These are phyloP conservation scores for Eucalyptus caleyi DNA, from an alignment of 345 rosid genomes.

Conservation along the genomic window DNA sequence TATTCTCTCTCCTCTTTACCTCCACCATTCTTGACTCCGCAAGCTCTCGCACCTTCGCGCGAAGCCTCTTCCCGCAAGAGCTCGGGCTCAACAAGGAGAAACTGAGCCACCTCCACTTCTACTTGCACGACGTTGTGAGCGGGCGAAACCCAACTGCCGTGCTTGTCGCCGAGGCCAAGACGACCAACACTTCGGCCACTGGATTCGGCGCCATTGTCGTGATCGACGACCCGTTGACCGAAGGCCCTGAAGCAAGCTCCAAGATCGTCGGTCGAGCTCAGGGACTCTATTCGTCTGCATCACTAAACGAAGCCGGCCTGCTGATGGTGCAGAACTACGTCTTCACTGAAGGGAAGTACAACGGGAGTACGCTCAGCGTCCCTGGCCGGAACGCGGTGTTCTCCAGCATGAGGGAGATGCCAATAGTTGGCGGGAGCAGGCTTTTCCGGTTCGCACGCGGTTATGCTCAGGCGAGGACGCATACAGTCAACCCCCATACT, in stretches of 20 bases:
- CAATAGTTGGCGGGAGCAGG: constrained; percentile 52
- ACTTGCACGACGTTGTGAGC: constrained; percentile 38
- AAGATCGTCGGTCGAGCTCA: constrained; percentile 44
- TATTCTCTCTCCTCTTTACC: neutral
- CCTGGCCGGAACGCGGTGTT: constrained; percentile 29
- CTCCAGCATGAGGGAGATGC: constrained; percentile 31
- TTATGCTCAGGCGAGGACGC: constrained; percentile 32
- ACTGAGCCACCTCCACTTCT: constrained; percentile 41
- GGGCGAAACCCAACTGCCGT: constrained; percentile 31
- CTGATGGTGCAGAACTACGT: constrained; percentile 39
- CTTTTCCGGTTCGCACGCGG: constrained; percentile 51
- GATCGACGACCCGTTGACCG: constrained; percentile 40
- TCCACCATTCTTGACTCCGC: neutral
- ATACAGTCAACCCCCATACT: neutral
- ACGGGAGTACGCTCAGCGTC: constrained; percentile 39
- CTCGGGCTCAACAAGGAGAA: constrained; percentile 17
- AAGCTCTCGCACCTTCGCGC: constrained; percentile 4
- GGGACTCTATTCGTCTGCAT: constrained; percentile 30
- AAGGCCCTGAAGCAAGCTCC: constrained; percentile 25
- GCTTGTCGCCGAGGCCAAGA: constrained; percentile 11
- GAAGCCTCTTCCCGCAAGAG: neutral
- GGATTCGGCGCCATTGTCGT: constrained; percentile 27
- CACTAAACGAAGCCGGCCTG: constrained; percentile 10
- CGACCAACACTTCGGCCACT: constrained; percentile 6
- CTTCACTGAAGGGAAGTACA: constrained; percentile 49